phyloP scores from a whole-genome alignment of 495 filamentous ascomycete genomes.

The Lepraria neglecta region DNA sequence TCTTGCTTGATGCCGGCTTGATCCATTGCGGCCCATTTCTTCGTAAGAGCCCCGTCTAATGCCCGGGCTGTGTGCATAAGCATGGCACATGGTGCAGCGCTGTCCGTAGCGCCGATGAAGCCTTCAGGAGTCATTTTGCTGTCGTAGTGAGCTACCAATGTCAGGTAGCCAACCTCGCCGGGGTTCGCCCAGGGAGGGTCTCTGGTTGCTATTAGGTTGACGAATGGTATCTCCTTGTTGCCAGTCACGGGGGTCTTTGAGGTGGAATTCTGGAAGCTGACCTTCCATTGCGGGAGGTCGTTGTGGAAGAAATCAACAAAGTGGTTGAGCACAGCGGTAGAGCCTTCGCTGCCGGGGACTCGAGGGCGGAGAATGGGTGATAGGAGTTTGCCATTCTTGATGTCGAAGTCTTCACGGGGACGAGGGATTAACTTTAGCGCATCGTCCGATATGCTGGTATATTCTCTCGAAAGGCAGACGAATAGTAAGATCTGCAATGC shows the following conservation, averaged over 20 bases:
- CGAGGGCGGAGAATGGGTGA: slow-evolving; percentile 84
- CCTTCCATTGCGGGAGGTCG: slow-evolving; percentile 68
- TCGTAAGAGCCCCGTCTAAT: slow-evolving; percentile 69
- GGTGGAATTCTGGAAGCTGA: slow-evolving; percentile 82
- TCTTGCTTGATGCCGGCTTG: slow-evolving; percentile 46
- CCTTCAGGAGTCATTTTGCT: slow-evolving; percentile 73
- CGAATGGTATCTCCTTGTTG: slow-evolving; percentile 66
- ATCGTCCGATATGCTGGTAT: slow-evolving; percentile 66
- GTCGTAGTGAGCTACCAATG: slow-evolving; percentile 92
- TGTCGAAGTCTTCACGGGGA: slow-evolving; percentile 72
- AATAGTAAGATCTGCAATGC: slow-evolving; percentile 31
- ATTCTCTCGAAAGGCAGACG: slow-evolving; percentile 45
- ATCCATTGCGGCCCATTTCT: slow-evolving; percentile 71
- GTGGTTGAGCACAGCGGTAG: slow-evolving; percentile 67
- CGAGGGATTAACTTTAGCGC: slow-evolving; percentile 61
- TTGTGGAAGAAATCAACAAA: slow-evolving; percentile 72
- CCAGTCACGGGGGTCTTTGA: slow-evolving; percentile 68
- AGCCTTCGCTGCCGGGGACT: slow-evolving; percentile 79
- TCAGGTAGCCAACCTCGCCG: slow-evolving; percentile 73
- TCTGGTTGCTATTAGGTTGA: slow-evolving; percentile 78
- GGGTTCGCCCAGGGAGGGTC: slow-evolving; percentile 74
- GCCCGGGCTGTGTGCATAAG: slow-evolving; percentile 77
- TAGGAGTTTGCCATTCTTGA: slow-evolving; percentile 65
- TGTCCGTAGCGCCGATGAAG: slow-evolving; percentile 92
- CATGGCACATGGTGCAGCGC: slow-evolving; percentile 88